Conservation (phyloP, 257 asterid genomes). For the Asclepias syriaca region DNA sequence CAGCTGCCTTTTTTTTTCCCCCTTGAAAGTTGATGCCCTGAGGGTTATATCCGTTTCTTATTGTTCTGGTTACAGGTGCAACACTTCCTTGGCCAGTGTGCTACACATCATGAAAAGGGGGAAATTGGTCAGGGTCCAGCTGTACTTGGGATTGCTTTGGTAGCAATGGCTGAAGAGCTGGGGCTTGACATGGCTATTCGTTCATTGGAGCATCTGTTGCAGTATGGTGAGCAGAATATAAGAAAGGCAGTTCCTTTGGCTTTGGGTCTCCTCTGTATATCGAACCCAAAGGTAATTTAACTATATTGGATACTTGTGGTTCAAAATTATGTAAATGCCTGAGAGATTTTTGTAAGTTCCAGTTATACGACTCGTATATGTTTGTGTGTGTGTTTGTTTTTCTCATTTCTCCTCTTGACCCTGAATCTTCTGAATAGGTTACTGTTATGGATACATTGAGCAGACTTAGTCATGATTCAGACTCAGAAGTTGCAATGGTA, state of each 20-base stretch:
- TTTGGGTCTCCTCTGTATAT: slow-evolving; percentile 86
- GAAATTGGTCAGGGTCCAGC: slow-evolving; percentile 90
- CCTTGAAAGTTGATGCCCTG: not conserved
- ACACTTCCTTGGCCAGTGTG: slow-evolving; percentile 90
- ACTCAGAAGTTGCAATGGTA: slow-evolving; percentile 97
- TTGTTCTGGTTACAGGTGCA: slow-evolving; percentile 61
- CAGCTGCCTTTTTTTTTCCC: not conserved
- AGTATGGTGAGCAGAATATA: slow-evolving; percentile 88
- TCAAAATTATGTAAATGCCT: not conserved
- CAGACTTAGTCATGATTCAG: slow-evolving; percentile 98
- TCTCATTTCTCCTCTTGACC: not conserved
- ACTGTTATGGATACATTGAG: slow-evolving; percentile 98
- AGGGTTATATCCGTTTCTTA: slow-evolving; percentile 9
- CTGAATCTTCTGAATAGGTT: slow-evolving; percentile 52
- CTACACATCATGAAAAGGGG: slow-evolving; percentile 82
- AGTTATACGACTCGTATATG: not conserved
- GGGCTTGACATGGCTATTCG: slow-evolving; percentile 98
- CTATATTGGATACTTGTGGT: not conserved
- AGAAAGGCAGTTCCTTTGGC: slow-evolving; percentile 93
- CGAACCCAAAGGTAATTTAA: slow-evolving; percentile 74
- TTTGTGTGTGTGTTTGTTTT: not conserved
- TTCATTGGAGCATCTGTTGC: slow-evolving; percentile 88
- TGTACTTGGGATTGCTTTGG: slow-evolving; percentile 98
- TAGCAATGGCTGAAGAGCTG: slow-evolving; percentile 95
- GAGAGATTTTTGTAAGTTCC: not conserved